Conservation (phyloP, 2,329 filamentous ascomycete genomes). For the Xylaria sp. region DNA sequence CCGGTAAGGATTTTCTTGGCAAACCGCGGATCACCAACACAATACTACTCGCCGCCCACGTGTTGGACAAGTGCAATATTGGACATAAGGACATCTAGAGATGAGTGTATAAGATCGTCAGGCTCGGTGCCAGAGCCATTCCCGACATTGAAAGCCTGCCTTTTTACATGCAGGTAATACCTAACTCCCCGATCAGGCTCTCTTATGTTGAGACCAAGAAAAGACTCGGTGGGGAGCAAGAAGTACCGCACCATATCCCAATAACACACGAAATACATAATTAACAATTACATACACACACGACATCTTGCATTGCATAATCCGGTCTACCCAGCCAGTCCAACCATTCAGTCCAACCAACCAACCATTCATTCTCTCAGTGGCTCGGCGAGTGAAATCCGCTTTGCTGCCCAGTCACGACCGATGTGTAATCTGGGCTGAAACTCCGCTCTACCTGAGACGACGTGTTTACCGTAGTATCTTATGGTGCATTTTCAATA, state of each 20-base stretch:
- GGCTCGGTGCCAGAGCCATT: constrained; percentile 21
- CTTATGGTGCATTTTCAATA: not conserved
- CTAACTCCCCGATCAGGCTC: constrained; percentile 19
- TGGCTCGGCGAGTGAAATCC: not conserved
- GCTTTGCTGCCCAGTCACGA: constrained; percentile 25
- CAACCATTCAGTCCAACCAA: not conserved
- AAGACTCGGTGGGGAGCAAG: not conserved
- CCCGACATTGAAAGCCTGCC: constrained; percentile 14
- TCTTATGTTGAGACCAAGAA: not conserved
- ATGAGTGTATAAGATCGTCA: not conserved
- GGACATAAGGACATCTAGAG: not conserved
- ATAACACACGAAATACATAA: not conserved
- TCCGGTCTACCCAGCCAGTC: not conserved
- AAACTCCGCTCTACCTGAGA: constrained; percentile 19
- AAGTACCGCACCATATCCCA: not conserved
- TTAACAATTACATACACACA: constrained; percentile 13
- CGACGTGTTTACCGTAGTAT: constrained; percentile 20
- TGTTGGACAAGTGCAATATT: not conserved
- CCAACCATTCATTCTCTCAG: not conserved
- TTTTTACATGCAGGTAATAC: constrained; percentile 26
- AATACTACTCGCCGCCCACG: not conserved
- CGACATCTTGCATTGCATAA: constrained; percentile 35
- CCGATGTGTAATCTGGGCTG: constrained; percentile 17
- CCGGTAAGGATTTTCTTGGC: no score
- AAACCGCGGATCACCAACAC: no score